phyloP scores from a whole-genome alignment of 208 protist genomes.

The Novymonas esmeraldas region DNA sequence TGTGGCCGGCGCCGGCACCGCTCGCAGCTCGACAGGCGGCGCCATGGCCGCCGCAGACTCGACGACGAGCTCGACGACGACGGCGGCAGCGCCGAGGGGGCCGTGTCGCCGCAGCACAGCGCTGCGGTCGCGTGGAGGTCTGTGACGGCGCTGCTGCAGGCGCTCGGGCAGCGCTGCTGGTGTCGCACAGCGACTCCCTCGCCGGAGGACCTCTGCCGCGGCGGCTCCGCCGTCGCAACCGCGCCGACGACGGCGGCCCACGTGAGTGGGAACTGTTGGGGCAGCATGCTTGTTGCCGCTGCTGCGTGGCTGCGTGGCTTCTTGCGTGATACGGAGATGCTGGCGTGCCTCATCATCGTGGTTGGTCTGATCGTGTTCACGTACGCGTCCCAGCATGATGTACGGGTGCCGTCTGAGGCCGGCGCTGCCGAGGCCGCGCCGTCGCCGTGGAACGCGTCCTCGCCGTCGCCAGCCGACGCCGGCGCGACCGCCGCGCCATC shows the following conservation, averaged over 20 bases:
- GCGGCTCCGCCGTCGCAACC: too few species aligned
- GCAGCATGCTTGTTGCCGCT: too few species aligned
- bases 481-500: neutral
- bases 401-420: too few species aligned
- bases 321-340: slow-evolving; percentile 28
- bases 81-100: neutral
- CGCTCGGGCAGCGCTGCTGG: too few species aligned
- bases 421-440: neutral
- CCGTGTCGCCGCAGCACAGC: too few species aligned
- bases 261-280: too few species aligned
- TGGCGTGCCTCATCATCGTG: slow-evolving; percentile 39
- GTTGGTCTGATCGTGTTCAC: slow-evolving; percentile 50
- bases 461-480: neutral
- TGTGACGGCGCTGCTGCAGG: too few species aligned
- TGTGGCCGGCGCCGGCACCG: too few species aligned
- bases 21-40: neutral
- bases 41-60: neutral
- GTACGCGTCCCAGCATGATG: slow-evolving; percentile 22
- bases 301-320: slow-evolving; percentile 2
- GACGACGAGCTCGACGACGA: neutral
- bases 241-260: too few species aligned
- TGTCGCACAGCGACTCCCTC: too few species aligned
- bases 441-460: neutral
- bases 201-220: too few species aligned
- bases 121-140: neutral